Evolutionary conservation across 139 green algal genomes (phyloP), one percentile per base, ranked within the genome.

Genomic region (Coelastrella sp.): DNA sequence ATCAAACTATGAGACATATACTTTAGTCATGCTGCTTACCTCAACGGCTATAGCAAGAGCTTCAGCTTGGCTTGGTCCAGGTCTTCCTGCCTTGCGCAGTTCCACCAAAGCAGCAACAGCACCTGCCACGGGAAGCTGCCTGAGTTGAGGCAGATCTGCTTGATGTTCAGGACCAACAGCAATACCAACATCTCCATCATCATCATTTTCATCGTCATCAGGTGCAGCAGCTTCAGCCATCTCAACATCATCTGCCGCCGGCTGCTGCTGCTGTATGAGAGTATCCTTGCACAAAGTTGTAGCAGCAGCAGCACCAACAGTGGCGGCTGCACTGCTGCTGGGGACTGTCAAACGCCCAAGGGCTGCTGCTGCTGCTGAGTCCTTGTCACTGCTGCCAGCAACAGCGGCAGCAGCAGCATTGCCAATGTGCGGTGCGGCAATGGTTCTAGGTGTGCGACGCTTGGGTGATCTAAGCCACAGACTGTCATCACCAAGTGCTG

Each of bases 91-190:
- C 25, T 84, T 62, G 43, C 38, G 5, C 27, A 80, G 59, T 15
- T 78, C 66, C 35, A 82, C 21, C 35, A 69, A n/a, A 19, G 75
- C 75, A 15, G 19, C 34, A 40, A 35, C 53, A 38, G 53, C 78
- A 62, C 19, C n/a, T 11, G 53, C 13, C 21, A 30, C 23, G 6
- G 60, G 78, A 40, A 45, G 43, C 38, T 45, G 40, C 78, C 40
- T 53, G 30, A 84, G 57, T 0, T 4, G 2, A 4, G 91, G 86
- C 43, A 93, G 48, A 5, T 9, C 17, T 0, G 91, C 89, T 72
- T 94, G 91, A 79, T 85, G 87, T 37, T 81, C 9, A 4, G 43
- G 9, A 0, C 90, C 90, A 71, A 93, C 80, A 13, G 86, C 78
- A 35, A 90, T 83, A 48, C 68, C 81, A 5, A 35, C 78, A 66